A percentile compares a stretch with the other conserved stretches of the same genome.
These are phyloP conservation scores for Globisporangium sylvaticum DNA, from an alignment of 352 stramenopile genomes.

Conservation along the genomic window DNA sequence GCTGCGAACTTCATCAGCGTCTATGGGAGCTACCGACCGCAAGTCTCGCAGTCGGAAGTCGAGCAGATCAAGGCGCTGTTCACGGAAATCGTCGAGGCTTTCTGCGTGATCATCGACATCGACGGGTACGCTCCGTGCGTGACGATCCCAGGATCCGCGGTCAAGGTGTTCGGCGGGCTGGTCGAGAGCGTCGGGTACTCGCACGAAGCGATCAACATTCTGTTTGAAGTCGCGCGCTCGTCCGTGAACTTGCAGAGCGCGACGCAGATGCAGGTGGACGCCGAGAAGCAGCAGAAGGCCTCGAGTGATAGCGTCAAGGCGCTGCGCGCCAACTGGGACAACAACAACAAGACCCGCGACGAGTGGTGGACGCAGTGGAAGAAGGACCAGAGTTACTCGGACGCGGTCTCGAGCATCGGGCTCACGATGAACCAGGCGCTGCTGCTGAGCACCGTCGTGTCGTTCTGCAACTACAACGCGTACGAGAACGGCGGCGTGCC, in stretches of 20 bases:
- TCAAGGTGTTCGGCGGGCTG: slow-evolving; percentile 1
- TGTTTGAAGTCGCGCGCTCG: neutral
- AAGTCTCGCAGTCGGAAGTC: neutral
- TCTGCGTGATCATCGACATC: slow-evolving; percentile 6
- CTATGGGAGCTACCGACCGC: neutral
- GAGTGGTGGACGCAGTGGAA: slow-evolving; percentile 5
- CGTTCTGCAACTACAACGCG: slow-evolving; percentile 1
- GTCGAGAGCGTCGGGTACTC: slow-evolving; percentile 1
- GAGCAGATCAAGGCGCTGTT: slow-evolving; percentile 3
- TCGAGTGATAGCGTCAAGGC: neutral
- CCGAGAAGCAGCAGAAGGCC: neutral
- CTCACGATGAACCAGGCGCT: slow-evolving; percentile 5
- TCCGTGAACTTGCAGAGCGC: neutral
- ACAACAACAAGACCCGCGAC: slow-evolving; percentile 2
- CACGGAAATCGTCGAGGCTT: slow-evolving; percentile 1
- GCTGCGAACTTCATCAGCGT: slow-evolving; percentile 1
- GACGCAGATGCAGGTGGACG: neutral
- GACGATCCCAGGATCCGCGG: neutral
- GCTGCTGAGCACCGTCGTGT: neutral
- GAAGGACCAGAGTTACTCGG: slow-evolving; percentile 1
- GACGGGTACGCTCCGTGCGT: slow-evolving; percentile 4
- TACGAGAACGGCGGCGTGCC: slow-evolving; percentile 1
- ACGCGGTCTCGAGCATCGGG: neutral
- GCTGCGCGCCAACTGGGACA: neutral
- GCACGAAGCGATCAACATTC: neutral